Base-by-base conservation (phyloP, 2,329 filamentous ascomycete species). In the Paraphaeosphaeria sporulosa region DNA sequence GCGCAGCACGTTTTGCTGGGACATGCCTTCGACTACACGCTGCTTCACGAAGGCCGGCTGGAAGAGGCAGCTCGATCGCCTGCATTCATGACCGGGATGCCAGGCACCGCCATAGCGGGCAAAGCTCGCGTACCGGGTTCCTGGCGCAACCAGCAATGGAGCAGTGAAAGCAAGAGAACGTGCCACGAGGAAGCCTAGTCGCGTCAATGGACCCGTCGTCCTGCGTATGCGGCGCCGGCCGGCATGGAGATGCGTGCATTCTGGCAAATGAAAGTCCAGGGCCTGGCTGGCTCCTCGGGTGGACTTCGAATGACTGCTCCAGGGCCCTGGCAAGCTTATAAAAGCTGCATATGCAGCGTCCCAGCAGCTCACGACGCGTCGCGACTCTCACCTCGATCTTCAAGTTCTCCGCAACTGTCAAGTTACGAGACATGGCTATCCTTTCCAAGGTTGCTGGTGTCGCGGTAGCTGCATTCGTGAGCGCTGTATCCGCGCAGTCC, bases 401-500 rank as follows among this genome's bases (percentile, higher is more conserved):
- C 42, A 36, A 46, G 40, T 38, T 42, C 32, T 46, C 32, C n/a
- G 23, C 40, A 60, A 25, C 48, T 55, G 42, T 50, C 27, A 44
- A 53, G 57, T 57, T 61, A 61, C 64, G 68, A 70, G 60, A 38
- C 34, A 77, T 77, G 75, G 74, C 71, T 67, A 67, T 66, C 51
- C 62, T 62, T 52, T 62, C 60, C 46, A 71, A 63, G 58, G 68
- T 70, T 61, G 68, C 69, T 64, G 61, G 63, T 63, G 64, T 68
- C 52, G 67, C 69, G 53, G 71, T 65, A 60, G 71, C 67, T 66
- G 66, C 76, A 59, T 63, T 77, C 27, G 57, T 64, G 40, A 62
- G 69, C 53, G 63, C 65, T 62, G 70, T 64, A 46, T 72, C 69
- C 61, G 83, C 83, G 38, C 84, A 86, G 74, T 84, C 83, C n/a